A percentile compares a stretch with the other conserved stretches of the same genome.
These are phyloP conservation scores for Rhododendron williamsianum DNA, from an alignment of 148 eudicot genomes.

Conservation along the genomic window DNA sequence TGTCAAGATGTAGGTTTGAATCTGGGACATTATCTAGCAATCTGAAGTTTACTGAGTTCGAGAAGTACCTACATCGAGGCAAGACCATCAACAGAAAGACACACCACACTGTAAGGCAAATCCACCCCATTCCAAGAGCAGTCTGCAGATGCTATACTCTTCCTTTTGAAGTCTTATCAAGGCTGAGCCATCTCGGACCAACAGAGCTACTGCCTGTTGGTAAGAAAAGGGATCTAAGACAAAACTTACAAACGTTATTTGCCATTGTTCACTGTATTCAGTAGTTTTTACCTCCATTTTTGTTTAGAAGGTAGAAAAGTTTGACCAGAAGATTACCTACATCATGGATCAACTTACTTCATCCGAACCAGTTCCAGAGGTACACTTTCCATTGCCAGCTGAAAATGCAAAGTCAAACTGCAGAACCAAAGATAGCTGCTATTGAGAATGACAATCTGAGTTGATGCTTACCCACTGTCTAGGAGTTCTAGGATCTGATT, in stretches of 20 bases:
- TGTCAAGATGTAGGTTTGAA: not conserved
- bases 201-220: not conserved
- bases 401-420: slow-evolving; percentile 12
- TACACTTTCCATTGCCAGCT: slow-evolving; percentile 67
- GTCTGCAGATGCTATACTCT: not conserved
- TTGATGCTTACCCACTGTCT: slow-evolving; percentile 57
- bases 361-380: slow-evolving; percentile 62
- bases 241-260: not conserved
- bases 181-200: not conserved
- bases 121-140: not conserved
- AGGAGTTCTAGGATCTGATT: slow-evolving; percentile 55
- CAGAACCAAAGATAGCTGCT: slow-evolving; percentile 1
- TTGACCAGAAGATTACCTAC: slow-evolving; percentile 12
- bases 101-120: not conserved
- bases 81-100: not conserved
- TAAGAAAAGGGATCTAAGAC: not conserved
- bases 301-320: not conserved
- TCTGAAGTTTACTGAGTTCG: not conserved
- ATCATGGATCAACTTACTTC: slow-evolving; percentile 18
- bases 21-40: not conserved
- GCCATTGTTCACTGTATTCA: not conserved
- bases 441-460: not conserved
- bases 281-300: not conserved
- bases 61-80: not conserved
- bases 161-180: not conserved